A percentile compares a stretch with the other conserved stretches of the same genome.
phyloP scores from a whole-genome alignment of 768 basidiomycete genomes.

The Rubroboletus satanas region DNA sequence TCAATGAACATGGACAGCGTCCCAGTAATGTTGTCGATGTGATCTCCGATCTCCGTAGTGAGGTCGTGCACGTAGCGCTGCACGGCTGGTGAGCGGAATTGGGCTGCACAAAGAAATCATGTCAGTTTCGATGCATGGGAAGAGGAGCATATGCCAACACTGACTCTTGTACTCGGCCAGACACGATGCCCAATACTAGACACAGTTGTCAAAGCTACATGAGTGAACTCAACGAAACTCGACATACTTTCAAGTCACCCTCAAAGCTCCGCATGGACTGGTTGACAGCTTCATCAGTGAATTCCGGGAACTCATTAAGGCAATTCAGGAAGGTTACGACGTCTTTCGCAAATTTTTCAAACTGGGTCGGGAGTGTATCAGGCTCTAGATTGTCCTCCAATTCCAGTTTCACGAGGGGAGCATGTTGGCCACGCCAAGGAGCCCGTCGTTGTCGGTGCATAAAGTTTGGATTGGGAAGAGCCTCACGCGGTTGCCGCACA shows the following conservation, averaged over 20 bases:
- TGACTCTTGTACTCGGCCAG: conserved; percentile 45
- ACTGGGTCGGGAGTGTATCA: conserved; percentile 46
- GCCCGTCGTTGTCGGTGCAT: conserved; percentile 30
- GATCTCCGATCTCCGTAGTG: conserved; percentile 48
- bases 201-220: conserved; percentile 8
- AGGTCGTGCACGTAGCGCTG: conserved; percentile 55
- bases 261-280: conserved; percentile 47
- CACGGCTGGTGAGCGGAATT: conserved; percentile 51
- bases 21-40: conserved; percentile 48
- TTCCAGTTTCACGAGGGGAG: conserved; percentile 35
- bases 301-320: conserved; percentile 55
- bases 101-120: conserved; percentile 30
- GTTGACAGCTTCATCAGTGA: conserved; percentile 50
- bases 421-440: conserved; percentile 33
- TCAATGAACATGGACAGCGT: conserved; percentile 52
- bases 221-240: not conserved
- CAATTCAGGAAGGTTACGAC: conserved; percentile 51
- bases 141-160: not conserved
- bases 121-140: conserved; percentile 5
- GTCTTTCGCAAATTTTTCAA: conserved; percentile 45
- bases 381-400: conserved; percentile 43
- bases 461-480: conserved; percentile 36
- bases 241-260: conserved; percentile 45
- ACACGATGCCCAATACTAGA: conserved; percentile 54
- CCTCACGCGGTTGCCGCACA: conserved; percentile 35